Base-by-base conservation (phyloP, 148 eudicot species). In the Amaranthus palmeri region DNA sequence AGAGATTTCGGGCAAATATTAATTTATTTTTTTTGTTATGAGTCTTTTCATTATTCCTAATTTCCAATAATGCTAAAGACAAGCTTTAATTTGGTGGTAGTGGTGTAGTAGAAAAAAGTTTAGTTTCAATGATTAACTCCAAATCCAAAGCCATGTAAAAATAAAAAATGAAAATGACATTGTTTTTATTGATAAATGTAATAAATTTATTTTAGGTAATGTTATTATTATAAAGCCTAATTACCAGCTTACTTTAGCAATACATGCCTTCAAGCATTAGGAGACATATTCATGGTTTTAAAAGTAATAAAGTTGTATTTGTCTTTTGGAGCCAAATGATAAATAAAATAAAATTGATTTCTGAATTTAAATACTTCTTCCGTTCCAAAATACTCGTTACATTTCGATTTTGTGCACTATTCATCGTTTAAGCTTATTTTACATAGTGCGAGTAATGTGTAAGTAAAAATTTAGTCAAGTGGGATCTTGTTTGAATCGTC, bases 111-210 rank as follows among this genome's bases (percentile, higher is more conserved):
- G 50, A 43, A 61, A 62, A 12, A 63, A 76, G 54, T 69, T 40
- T 54, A 4, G 5, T 40, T 62, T 76, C 74, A 54, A 76, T 76
- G 54, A 76, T 76, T 76, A 76, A 70, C 62, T 64, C 62, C 79
- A 76, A 70, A 63, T 65, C 63, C 73, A 53, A 61, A 36, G 74
- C 47, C 36, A 25, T 25, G 36, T 25, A 25, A 25, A 25, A 25
- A 64, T 69, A 25, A 25, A 2, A 25, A 25, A 25, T 25, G 55
- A 54, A 58, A 12, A 42, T 67, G 59, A 42, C 67, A 74, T 6
- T 46, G 47, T 53, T 53, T 70, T 54, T 64, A 45, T 69, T 63
- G 69, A 61, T 74, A 47, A 72, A 11, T 51, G 75, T 41, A 72
- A 61, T 72, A 67, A 68, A 58, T 75, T 58, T 59, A 25, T 70